Percentiles rank a stretch among this genome's conserved stretches.
Conservation (phyloP, 768 basidiomycete species). For the Podaxis carcinomalis region DNA sequence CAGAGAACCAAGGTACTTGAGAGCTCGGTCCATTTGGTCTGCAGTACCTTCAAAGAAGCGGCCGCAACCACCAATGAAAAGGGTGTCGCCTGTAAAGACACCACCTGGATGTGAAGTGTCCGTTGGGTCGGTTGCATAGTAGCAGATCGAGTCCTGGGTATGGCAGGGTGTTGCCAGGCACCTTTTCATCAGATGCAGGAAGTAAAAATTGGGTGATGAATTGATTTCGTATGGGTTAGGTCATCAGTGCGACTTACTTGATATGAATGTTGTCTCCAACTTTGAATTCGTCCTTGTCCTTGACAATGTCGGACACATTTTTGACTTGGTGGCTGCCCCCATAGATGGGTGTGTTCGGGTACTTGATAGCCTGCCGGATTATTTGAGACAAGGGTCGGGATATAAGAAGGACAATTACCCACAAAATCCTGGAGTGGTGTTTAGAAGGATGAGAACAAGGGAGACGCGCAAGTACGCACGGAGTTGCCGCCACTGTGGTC, state of each 20-base stretch:
- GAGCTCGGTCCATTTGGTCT: conserved; percentile 77
- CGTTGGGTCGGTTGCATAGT: conserved; percentile 56
- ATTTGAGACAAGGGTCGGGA: background rate
- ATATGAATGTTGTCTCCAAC: conserved; percentile 62
- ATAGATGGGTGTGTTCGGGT: conserved; percentile 57
- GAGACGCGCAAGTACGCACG: conserved; percentile 31
- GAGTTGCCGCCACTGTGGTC: conserved; percentile 90
- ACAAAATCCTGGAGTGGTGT: conserved; percentile 43
- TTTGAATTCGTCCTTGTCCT: conserved; percentile 76
- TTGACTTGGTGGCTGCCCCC: conserved; percentile 74
- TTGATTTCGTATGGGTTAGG: conserved; percentile 8
- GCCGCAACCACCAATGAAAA: conserved; percentile 87
- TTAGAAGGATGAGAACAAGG: background rate
- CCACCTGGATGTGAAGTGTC: conserved; percentile 55
- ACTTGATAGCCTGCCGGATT: conserved; percentile 32
- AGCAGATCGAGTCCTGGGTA: conserved; percentile 96
- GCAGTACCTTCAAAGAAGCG: conserved; percentile 91
- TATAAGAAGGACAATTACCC: conserved; percentile 20
- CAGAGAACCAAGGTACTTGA: conserved; percentile 61
- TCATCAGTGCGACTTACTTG: conserved; percentile 34
- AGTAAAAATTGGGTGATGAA: background rate
- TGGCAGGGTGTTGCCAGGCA: conserved; percentile 90
- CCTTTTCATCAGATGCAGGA: conserved; percentile 28
- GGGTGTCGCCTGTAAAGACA: conserved; percentile 94
- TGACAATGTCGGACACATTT: conserved; percentile 68